phyloP scores from a whole-genome alignment of 1,284 basidiomycete genomes.

The Neolentinus lepideus region DNA sequence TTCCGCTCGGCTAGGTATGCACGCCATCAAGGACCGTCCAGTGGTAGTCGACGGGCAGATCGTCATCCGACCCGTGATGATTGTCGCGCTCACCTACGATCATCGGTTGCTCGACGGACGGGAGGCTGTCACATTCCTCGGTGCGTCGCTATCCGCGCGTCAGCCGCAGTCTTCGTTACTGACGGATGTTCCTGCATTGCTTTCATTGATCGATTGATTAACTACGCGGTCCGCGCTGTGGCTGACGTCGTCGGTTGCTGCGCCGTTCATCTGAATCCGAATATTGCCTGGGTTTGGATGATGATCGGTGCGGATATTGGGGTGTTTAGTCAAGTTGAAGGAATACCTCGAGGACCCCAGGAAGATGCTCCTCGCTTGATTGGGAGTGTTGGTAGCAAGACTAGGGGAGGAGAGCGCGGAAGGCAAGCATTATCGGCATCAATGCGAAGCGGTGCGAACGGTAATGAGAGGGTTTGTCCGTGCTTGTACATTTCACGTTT shows the following conservation, averaged over 20 bases:
- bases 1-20: slow-evolving; percentile 63
- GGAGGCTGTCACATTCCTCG: slow-evolving; percentile 97
- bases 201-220: slow-evolving; percentile 3
- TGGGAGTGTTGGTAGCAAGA: neutral
- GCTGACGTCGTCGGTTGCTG: slow-evolving; percentile 6
- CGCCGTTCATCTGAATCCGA: slow-evolving; percentile 7
- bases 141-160: slow-evolving; percentile 36
- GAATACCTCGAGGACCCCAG: slow-evolving; percentile 65
- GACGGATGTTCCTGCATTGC: neutral
- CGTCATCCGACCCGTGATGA: slow-evolving; percentile 95
- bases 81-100: slow-evolving; percentile 92
- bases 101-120: slow-evolving; percentile 94
- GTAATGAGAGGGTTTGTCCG: neutral
- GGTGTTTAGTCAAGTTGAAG: slow-evolving; percentile 52
- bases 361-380: slow-evolving; percentile 47
- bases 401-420: neutral
- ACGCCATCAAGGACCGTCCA: slow-evolving; percentile 91
- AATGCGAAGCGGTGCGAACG: neutral
- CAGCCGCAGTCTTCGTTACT: neutral
- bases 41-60: slow-evolving; percentile 93
- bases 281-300: neutral
- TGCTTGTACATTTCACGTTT: neutral
- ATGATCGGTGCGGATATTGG: slow-evolving; percentile 3
- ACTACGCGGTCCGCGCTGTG: neutral
- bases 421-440: neutral